Conservation (phyloP, 164 flowering plant species). For the Protea cynaroides region DNA sequence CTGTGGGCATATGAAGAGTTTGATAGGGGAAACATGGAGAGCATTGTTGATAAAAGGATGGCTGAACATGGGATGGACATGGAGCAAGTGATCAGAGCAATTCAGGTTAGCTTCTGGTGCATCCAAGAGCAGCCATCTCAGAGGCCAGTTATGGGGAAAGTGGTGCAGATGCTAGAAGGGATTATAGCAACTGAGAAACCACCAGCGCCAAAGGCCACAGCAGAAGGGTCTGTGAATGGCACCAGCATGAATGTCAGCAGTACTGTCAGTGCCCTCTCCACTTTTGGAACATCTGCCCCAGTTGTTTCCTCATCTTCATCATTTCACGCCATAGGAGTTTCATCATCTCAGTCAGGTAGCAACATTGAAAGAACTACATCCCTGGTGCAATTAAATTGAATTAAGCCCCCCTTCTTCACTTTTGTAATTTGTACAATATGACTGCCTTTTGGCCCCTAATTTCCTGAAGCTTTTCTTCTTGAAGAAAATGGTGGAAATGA, state of each 20-base stretch:
- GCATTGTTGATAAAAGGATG: slow-evolving; percentile 26
- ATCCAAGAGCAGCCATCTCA: slow-evolving; percentile 37
- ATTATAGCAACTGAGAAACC: slow-evolving; percentile 23
- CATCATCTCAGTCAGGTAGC: slow-evolving; percentile 16
- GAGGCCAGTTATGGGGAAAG: slow-evolving; percentile 35
- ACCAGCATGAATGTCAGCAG: slow-evolving; percentile 19
- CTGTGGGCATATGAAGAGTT: slow-evolving; percentile 26
- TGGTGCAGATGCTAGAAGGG: slow-evolving; percentile 40
- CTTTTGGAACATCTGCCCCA: slow-evolving; percentile 15
- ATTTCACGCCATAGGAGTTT: slow-evolving; percentile 7
- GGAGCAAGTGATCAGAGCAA: slow-evolving; percentile 20
- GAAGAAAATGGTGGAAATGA: too few species aligned
- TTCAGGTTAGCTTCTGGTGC: slow-evolving; percentile 37
- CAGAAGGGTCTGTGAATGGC: slow-evolving; percentile 19
- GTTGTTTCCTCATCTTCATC: slow-evolving; percentile 18
- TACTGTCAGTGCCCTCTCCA: slow-evolving; percentile 16
- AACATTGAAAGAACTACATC: slow-evolving; percentile 16
- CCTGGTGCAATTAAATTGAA: slow-evolving; percentile 4
- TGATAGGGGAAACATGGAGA: slow-evolving; percentile 14
- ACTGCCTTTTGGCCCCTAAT: too few species aligned
- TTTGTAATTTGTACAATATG: background rate
- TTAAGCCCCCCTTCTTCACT: background rate
- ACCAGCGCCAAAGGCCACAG: slow-evolving; percentile 25
- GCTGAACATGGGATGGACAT: slow-evolving; percentile 20
- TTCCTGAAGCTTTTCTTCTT: too few species aligned